A percentile compares a stretch with the other conserved stretches of the same genome.
Evolutionary conservation across 306 rosid species (phyloP).

Genomic region (Cicer judaicum): DNA sequence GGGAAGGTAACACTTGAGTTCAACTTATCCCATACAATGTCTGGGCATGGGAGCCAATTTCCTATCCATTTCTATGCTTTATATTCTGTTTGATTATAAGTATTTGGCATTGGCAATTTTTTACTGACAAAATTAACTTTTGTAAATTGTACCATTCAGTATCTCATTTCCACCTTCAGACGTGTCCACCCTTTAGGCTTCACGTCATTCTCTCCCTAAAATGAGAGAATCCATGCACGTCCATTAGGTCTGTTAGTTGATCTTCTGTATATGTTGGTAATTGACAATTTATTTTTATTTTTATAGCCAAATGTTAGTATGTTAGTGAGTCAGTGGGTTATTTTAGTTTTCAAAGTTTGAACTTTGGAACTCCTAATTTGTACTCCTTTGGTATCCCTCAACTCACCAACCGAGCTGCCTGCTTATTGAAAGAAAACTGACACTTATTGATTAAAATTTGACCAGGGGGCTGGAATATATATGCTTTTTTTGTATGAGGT

Average conservation of each 20-base stretch:
- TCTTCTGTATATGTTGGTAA: constrained; percentile 5
- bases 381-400: too few species aligned
- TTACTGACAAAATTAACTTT: background rate
- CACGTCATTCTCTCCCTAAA: background rate
- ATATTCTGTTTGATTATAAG: background rate
- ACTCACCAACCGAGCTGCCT: too few species aligned
- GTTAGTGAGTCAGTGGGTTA: too few species aligned
- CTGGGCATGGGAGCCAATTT: background rate
- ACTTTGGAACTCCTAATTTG: too few species aligned
- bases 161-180: constrained; percentile 4
- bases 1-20: background rate
- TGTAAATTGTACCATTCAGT: background rate
- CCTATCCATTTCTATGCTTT: background rate
- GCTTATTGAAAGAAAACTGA: background rate
- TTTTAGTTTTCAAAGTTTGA: too few species aligned
- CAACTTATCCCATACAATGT: constrained; percentile 12
- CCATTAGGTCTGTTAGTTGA: constrained; percentile 1
- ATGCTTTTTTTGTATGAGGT: constrained; percentile 8
- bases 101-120: background rate
- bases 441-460: constrained; percentile 15
- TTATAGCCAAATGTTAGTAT: too few species aligned
- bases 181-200: constrained; percentile 10
- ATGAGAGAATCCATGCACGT: constrained; percentile 1
- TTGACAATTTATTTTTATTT: too few species aligned
- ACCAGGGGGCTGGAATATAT: constrained; percentile 26